phyloP scores from a whole-genome alignment of 441 rosid species.

The Euphorbia schlechtendalii region DNA sequence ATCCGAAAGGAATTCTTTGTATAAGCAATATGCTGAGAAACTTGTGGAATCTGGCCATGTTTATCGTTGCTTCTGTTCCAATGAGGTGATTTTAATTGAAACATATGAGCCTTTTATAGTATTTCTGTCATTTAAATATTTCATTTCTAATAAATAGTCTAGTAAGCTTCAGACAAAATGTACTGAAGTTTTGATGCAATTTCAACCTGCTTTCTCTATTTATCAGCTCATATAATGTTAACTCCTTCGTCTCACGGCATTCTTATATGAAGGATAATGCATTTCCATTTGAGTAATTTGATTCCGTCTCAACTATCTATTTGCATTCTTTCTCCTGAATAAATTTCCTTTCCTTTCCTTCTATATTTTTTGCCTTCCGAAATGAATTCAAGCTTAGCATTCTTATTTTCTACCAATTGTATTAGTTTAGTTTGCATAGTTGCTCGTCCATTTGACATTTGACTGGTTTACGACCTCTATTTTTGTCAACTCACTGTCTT shows the following conservation, averaged over 20 bases:
- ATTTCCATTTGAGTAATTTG: no score
- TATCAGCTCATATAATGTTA: background rate
- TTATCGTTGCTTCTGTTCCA: slow-evolving; percentile 83
- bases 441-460: background rate
- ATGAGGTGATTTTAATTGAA: slow-evolving; percentile 41
- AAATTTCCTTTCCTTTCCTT: no score
- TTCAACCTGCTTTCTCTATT: background rate
- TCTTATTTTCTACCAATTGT: background rate
- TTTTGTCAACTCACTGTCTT: slow-evolving; percentile 10
- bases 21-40: slow-evolving; percentile 64
- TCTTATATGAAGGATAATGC: background rate
- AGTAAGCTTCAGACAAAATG: background rate
- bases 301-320: no score
- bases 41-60: slow-evolving; percentile 87
- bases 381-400: background rate
- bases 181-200: background rate
- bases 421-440: background rate
- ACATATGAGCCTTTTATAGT: background rate
- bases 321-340: no score
- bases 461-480: background rate
- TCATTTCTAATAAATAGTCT: background rate
- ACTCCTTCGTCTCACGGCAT: background rate
- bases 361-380: no score
- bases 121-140: background rate
- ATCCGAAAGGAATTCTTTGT: slow-evolving; percentile 79